Evolutionary conservation across 163 green algal species (phyloP).

Genomic region (Scenedesmus sp.): DNA sequence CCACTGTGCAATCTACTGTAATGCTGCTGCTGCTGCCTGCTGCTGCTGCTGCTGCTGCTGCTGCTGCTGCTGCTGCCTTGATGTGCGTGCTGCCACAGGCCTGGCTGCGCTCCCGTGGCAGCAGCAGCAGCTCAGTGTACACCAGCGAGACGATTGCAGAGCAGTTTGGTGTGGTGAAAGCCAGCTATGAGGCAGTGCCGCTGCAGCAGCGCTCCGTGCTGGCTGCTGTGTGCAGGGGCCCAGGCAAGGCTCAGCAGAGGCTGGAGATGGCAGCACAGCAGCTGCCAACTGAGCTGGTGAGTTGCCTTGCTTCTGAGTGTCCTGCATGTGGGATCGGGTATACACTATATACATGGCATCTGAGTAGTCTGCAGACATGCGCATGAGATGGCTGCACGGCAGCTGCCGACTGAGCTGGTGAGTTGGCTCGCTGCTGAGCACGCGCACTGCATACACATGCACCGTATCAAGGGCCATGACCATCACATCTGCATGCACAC

Average conservation of each 20-base stretch:
- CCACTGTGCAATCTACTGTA: too few species aligned
- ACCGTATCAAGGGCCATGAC: background rate
- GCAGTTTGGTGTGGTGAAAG: slow-evolving; percentile 86
- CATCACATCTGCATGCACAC: too few species aligned
- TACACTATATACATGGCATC: too few species aligned
- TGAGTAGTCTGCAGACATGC: too few species aligned
- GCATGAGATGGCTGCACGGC: slow-evolving; percentile 49
- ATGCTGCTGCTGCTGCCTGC: background rate
- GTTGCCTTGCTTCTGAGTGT: background rate
- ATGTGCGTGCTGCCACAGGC: slow-evolving; percentile 62
- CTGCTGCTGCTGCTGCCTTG: background rate
- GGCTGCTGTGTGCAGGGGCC: slow-evolving; percentile 64
- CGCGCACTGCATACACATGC: background rate
- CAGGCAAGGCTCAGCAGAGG: slow-evolving; percentile 55
- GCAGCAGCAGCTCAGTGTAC: slow-evolving; percentile 65
- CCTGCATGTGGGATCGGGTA: background rate
- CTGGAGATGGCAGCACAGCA: slow-evolving; percentile 53
- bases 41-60: background rate
- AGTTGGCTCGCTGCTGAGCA: background rate
- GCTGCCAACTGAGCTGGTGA: slow-evolving; percentile 13
- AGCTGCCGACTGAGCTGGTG: slow-evolving; percentile 12
- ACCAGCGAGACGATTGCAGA: slow-evolving; percentile 84
- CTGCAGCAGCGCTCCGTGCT: slow-evolving; percentile 60
- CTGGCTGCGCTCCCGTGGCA: slow-evolving; percentile 85
- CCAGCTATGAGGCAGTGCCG: slow-evolving; percentile 82